Evolutionary conservation across 1,284 basidiomycete genomes (phyloP).

Genomic region (Ustilago esculenta): DNA sequence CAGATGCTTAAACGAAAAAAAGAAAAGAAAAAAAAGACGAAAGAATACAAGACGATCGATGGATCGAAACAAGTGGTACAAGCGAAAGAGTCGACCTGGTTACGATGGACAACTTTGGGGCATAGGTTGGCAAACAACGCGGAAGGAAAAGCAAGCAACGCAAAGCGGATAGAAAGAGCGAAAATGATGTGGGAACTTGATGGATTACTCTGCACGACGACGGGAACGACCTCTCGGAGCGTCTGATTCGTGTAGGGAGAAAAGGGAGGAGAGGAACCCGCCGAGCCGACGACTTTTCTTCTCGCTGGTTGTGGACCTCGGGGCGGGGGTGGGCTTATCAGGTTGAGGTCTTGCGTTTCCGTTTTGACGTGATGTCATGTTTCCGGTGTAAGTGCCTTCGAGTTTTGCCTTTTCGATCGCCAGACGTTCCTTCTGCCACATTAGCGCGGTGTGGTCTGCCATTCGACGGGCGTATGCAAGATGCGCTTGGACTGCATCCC

Average conservation of each 20-base stretch:
- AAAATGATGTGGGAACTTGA: too few relatives aligned
- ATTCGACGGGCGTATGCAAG: slow-evolving; percentile 28
- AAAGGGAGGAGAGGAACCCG: slow-evolving; percentile 3
- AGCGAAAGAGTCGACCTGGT: too few relatives aligned
- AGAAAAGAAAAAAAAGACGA: too few relatives aligned
- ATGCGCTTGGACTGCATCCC: slow-evolving; percentile 37
- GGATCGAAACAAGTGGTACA: too few relatives aligned
- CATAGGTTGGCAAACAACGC: slow-evolving; percentile 2
- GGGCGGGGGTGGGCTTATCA: background rate
- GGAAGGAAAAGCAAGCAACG: too few relatives aligned
- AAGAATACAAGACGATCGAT: background rate
- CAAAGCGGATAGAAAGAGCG: too few relatives aligned
- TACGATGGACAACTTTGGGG: too few relatives aligned
- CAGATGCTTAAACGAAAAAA: too few relatives aligned
- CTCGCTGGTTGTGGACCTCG: background rate
- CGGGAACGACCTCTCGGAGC: background rate
- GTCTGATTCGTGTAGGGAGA: background rate
- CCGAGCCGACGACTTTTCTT: slow-evolving; percentile 9
- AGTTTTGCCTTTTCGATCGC: slow-evolving; percentile 47
- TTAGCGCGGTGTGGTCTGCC: slow-evolving; percentile 32
- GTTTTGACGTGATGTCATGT: slow-evolving; percentile 31
- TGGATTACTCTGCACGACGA: background rate
- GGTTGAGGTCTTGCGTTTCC: slow-evolving; percentile 29
- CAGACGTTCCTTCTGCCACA: slow-evolving; percentile 46
- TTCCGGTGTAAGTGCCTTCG: slow-evolving; percentile 39